Conservation (phyloP, 352 stramenopile species). For the Phytophthora hibernalis region DNA sequence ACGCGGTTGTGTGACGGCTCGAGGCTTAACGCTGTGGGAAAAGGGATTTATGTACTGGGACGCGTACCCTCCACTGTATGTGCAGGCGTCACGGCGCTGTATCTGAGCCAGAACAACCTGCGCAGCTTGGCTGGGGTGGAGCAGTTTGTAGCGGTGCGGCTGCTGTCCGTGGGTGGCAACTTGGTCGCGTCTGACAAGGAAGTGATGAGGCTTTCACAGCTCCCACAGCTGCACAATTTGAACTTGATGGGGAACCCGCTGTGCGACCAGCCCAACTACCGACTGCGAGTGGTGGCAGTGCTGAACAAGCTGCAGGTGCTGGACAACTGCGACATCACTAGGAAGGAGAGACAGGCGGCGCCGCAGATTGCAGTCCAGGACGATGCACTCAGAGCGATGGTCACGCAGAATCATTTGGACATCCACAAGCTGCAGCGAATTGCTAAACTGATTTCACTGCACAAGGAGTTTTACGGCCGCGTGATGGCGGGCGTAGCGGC, state of each 20-base stretch:
- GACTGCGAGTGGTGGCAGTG: conserved; percentile 58
- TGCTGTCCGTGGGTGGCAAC: conserved; percentile 77
- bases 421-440: conserved; percentile 78
- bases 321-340: conserved; percentile 65
- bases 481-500: conserved; percentile 48
- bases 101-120: conserved; percentile 87
- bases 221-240: conserved; percentile 63
- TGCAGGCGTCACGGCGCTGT: conserved; percentile 61
- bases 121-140: conserved; percentile 52
- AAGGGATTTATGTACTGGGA: conserved; percentile 60
- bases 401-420: conserved; percentile 71
- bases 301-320: conserved; percentile 60
- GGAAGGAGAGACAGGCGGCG: conserved; percentile 62
- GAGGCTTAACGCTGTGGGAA: conserved; percentile 78
- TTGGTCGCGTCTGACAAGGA: conserved; percentile 53
- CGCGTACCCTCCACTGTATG: conserved; percentile 53
- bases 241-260: conserved; percentile 81
- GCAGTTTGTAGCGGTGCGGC: conserved; percentile 64
- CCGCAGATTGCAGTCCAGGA: conserved; percentile 65
- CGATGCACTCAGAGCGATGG: conserved; percentile 50
- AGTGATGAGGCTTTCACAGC: conserved; percentile 40
- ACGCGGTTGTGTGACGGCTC: conserved; percentile 74
- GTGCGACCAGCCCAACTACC: conserved; percentile 78
- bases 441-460: conserved; percentile 51
- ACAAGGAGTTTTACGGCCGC: conserved; percentile 63